Evolutionary conservation across 2,329 filamentous ascomycete genomes (phyloP), one percentile per base, ranked within the genome.

Genomic region (Fusarium tanahbumbuense): DNA sequence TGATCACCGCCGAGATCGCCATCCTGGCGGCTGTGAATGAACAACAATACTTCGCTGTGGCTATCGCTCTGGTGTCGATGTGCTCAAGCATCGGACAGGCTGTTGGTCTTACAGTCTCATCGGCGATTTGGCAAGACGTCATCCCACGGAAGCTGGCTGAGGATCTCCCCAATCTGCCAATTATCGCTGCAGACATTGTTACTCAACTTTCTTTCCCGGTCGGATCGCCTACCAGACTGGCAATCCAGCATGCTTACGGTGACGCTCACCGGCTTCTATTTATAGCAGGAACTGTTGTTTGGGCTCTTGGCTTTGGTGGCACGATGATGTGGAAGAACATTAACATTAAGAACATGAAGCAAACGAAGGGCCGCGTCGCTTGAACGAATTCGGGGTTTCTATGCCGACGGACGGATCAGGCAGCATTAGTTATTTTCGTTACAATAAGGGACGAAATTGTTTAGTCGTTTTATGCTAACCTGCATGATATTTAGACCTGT

Each of bases 121-220:
- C 58, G 1, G 70, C 70, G 2, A 72, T 72, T 5, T 72, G 70
- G 69, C 77, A 78, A 11, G 73, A 75, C 25, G 65, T 74, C 2
- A 77, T 86, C 56, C 83, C 82, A 1, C 60, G 47, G 1, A 79
- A 78, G n/a, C 76, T 86, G 1, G 70, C 75, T 22, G 65, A 76
- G 2, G 67, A 70, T 18, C 72, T 73, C 11, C 64, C 71, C 18
- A 71, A 75, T 4, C 76, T 80, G 3, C 74, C 87, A 16, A 85
- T 86, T 3, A 82, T 85, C 45, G 80, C 50, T 5, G 41, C 37
- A 4, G 37, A 60, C 0, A n/a, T 71, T 8, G 49, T 63, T 2
- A 60, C 52, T 1, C 68, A 71, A 15, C 56, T 71, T 4, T 55
- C 56, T 1, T 71, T 54, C 25, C 68, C 68, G 2, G 23, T 66